Base-by-base conservation (phyloP, 805 yeast genomes). In the Metschnikowia kunwiensis region DNA sequence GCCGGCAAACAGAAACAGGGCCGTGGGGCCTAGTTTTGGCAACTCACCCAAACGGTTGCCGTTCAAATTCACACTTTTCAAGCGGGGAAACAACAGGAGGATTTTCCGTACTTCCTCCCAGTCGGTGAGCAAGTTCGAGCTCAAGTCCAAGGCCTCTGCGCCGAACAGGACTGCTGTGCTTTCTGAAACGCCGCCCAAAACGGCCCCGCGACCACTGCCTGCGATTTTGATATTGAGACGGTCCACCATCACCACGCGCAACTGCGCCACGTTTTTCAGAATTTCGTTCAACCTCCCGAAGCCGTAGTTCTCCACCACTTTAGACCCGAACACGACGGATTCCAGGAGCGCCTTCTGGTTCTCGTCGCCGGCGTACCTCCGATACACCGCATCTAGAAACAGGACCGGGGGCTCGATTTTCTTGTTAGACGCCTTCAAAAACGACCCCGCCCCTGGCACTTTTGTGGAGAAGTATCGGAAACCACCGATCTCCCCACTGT, bases 281-380 rank as follows among this genome's bases (percentile, higher is more conserved):
- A 70, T 49, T n/a, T 47, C 32, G 29, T 72, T 67, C 28, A 81
- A 54, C 43, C 74, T 71, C 16, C 75, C 81, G 51, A 85, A 79
- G 1, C 95, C 96, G 38, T 65, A 73, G 18, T 75, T 70, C 49
- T 84, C 80, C 7, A 78, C 77, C 5, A 47, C 44, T 53, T 86
- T 86, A 1, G 63, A 37, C 0, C 87, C 86, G 34, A 82, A 69
- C 16, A 53, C 54, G 5, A 77, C 52, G 12, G 63, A 60, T 7
- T 58, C 53, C 11, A 31, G 30, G 8, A 47, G 31, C 4, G 49
- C 46, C 13, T 42, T 41, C 5, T 47, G 49, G n/a, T 57, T 42
- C 8, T 27, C 27, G 13, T 15, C 27, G 4, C 42, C 40, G 8
- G 72, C 69, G 54, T 83, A 83, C 32, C 68, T 70, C 10, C 52